Base-by-base conservation (phyloP, 805 yeast species). In the Teunomyces gatunensis region DNA sequence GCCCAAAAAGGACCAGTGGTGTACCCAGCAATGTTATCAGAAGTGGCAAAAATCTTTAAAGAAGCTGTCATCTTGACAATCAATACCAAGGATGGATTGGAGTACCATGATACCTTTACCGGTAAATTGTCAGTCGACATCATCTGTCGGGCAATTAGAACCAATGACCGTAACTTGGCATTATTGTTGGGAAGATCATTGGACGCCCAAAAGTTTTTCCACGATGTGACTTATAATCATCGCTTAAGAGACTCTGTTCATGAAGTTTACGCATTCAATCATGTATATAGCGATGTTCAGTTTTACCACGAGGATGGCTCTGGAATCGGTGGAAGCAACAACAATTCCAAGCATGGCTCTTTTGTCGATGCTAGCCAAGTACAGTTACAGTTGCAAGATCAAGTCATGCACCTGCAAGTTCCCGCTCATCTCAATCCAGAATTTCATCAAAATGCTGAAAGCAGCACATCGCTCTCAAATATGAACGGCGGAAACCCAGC, bases 181-280 rank as follows among this genome's bases (percentile, higher is more conserved):
- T 70, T 94, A 41, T 71, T 94, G 29, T 69, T 94, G 43, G 99
- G 98, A 25, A 77, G 99, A 53, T 84, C 97, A 0, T 71, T 94
- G 47, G 98, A 94, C 68, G 96, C 97, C 0, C 98, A 94, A 58
- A 88, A 88, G 63, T 81, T 89, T 47, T 90, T 94, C 67, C 96
- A 89, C 61, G 99, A 94, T 68, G 97, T 91, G 21, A 87, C 97
- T 0, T 92, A 92, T 67, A 96, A 90, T 57, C 98, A 91, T 63
- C 76, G 97, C 42, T 74, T 94, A 46, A 77, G 99, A 54, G 99
- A 94, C 67, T 87, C 96, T 0, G 78, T 77, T 17, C 81, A 78
- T 59, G 99, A 94, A 64, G 87, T 92, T 20, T 94, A 92, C 64
- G 95, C 88, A 56, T 88, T 92, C 58, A 80, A 80, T 42, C 84